Percentiles rank a stretch among this genome's conserved stretches.
Evolutionary conservation across 306 rosid genomes (phyloP).

Genomic region (Sophora flavescens): DNA sequence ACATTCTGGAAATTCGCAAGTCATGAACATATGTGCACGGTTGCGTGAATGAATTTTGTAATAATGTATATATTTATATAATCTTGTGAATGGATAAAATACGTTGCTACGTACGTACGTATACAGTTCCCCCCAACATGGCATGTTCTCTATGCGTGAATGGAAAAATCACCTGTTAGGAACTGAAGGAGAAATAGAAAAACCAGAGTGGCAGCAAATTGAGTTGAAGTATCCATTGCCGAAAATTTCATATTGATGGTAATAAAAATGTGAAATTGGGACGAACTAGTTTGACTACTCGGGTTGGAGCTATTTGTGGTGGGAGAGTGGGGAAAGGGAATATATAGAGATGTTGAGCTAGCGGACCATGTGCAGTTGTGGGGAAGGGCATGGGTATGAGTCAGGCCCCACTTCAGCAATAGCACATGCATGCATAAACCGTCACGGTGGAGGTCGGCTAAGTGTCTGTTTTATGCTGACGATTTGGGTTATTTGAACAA

Average conservation of each 20-base stretch:
- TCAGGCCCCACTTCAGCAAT: background rate
- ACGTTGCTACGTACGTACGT: too few species aligned
- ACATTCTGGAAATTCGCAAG: too few species aligned
- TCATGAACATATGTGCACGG: too few species aligned
- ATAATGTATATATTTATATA: too few species aligned
- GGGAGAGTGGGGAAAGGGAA: background rate
- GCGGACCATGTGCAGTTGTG: slow-evolving; percentile 38
- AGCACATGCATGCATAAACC: slow-evolving; percentile 33
- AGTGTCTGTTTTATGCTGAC: background rate
- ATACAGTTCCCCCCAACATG: too few species aligned
- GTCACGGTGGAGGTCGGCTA: slow-evolving; percentile 19
- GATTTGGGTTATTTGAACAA: background rate
- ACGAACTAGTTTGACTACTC: background rate
- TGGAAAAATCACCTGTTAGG: slow-evolving; percentile 48
- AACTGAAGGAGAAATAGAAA: slow-evolving; percentile 40
- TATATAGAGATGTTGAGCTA: slow-evolving; percentile 21
- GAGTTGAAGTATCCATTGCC: slow-evolving; percentile 43
- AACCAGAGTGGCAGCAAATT: background rate
- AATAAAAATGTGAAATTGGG: background rate
- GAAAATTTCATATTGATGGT: background rate
- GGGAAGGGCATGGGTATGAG: slow-evolving; percentile 10
- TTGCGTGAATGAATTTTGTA: too few species aligned
- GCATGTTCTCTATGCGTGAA: background rate
- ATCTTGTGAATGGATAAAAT: too few species aligned
- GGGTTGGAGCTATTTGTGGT: background rate